phyloP scores from a whole-genome alignment of 106 monocot genomes.

The Phalaenopsis aphrodite region DNA sequence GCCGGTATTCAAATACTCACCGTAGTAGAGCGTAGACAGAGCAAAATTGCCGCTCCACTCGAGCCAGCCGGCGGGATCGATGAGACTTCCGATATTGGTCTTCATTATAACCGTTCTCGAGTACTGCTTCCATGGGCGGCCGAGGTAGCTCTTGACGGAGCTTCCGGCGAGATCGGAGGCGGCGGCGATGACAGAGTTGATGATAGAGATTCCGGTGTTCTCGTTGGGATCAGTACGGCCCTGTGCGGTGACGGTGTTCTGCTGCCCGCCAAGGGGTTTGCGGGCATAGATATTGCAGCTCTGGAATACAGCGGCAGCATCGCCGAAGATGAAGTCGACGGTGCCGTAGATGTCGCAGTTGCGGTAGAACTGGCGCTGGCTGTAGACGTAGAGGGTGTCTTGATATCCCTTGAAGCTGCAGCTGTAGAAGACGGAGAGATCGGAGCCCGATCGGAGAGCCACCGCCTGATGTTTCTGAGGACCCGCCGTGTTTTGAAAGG shows the following conservation, averaged over 20 bases:
- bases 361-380: constrained; percentile 41
- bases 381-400: constrained; percentile 40
- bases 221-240: constrained; percentile 23
- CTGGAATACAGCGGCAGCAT: constrained; percentile 28
- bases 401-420: constrained; percentile 34
- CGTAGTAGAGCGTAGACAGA: constrained; percentile 21
- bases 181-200: constrained; percentile 17
- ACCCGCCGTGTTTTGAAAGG: constrained; percentile 29
- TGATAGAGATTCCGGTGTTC: constrained; percentile 22
- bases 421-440: constrained; percentile 25
- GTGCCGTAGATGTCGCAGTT: constrained; percentile 42
- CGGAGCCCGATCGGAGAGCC: constrained; percentile 23
- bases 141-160: constrained; percentile 19
- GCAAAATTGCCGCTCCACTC: constrained; percentile 26
- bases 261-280: constrained; percentile 19
- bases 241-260: constrained; percentile 34
- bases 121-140: constrained; percentile 27
- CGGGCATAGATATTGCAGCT: constrained; percentile 23
- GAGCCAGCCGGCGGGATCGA: constrained; percentile 27
- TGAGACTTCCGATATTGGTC: constrained; percentile 14
- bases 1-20: constrained; percentile 21
- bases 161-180: constrained; percentile 15
- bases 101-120: constrained; percentile 28
- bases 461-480: constrained; percentile 30
- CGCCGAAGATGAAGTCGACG: constrained; percentile 53